Evolutionary conservation across 108 stramenopile species (phyloP).

Genomic region (Nitzschia sp.): DNA sequence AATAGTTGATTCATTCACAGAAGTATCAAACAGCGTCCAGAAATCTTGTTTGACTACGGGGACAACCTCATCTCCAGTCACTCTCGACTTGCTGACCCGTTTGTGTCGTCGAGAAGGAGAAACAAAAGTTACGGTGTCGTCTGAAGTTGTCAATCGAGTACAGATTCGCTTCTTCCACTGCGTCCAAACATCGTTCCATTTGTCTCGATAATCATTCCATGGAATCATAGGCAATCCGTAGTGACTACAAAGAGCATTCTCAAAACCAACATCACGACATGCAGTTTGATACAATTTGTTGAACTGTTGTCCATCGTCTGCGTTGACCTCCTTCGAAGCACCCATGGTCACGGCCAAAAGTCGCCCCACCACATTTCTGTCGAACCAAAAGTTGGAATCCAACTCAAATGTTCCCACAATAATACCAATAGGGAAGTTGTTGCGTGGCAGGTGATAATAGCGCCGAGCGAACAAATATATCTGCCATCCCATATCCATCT

Average conservation of each 20-base stretch:
- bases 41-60: too few relatives aligned
- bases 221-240: constrained; percentile 21
- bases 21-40: too few relatives aligned
- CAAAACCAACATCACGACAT: constrained; percentile 14
- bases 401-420: constrained; percentile 50
- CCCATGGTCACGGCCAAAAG: constrained; percentile 45
- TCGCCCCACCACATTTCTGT: constrained; percentile 40
- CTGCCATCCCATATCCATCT: constrained; percentile 24
- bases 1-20: too few relatives aligned
- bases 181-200: constrained; percentile 25
- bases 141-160: constrained; percentile 8
- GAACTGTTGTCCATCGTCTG: constrained; percentile 5
- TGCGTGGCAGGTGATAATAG: constrained; percentile 7
- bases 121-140: neutral
- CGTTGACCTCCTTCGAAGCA: constrained; percentile 25
- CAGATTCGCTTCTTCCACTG: constrained; percentile 23
- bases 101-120: neutral
- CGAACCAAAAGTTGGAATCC: constrained; percentile 31
- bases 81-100: neutral
- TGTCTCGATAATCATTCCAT: constrained; percentile 4
- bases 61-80: neutral
- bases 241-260: constrained; percentile 11
- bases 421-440: constrained; percentile 31
- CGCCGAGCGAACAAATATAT: constrained; percentile 19
- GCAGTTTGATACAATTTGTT: constrained; percentile 10